These are phyloP conservation scores for Backusella tarrabulga DNA, from an alignment of 192 early-diverging fungal species.

Conservation along the genomic window DNA sequence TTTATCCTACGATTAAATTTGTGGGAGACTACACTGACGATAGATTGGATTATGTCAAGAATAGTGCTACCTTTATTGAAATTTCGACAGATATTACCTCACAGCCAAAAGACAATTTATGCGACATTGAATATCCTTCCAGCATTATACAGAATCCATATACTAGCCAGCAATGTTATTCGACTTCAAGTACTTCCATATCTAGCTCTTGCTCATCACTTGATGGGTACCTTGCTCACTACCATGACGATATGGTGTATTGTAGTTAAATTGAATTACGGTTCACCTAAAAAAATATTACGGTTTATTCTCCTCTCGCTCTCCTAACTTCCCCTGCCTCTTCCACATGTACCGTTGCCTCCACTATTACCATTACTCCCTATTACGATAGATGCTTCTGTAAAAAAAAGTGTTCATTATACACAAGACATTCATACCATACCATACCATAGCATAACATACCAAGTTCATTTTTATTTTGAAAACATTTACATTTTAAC, in stretches of 20 bases:
- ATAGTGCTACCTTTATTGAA: not conserved
- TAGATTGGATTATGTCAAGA: not conserved
- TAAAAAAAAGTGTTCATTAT: not conserved
- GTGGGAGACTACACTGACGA: not conserved
- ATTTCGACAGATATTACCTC: constrained; percentile 1
- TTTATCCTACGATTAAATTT: constrained; percentile 1
- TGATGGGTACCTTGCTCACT: not conserved
- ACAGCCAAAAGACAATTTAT: not conserved
- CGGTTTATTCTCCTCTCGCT: not conserved
- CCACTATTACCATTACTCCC: not conserved
- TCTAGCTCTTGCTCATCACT: not conserved
- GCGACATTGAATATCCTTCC: not conserved
- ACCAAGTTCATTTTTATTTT: not conserved
- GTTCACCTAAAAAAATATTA: not conserved
- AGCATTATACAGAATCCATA: not conserved
- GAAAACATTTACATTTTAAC: not conserved
- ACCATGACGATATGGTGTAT: not conserved
- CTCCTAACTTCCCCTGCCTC: constrained; percentile 1
- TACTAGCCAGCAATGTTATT: not conserved
- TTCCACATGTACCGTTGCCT: constrained; percentile 5
- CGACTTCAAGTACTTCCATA: not conserved
- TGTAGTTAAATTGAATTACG: constrained; percentile 5
- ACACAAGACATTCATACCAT: not conserved
- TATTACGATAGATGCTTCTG: not conserved
- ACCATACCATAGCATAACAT: not conserved